Conservation (phyloP, 169 alveolate genomes). For the Eimeria acervulina region DNA sequence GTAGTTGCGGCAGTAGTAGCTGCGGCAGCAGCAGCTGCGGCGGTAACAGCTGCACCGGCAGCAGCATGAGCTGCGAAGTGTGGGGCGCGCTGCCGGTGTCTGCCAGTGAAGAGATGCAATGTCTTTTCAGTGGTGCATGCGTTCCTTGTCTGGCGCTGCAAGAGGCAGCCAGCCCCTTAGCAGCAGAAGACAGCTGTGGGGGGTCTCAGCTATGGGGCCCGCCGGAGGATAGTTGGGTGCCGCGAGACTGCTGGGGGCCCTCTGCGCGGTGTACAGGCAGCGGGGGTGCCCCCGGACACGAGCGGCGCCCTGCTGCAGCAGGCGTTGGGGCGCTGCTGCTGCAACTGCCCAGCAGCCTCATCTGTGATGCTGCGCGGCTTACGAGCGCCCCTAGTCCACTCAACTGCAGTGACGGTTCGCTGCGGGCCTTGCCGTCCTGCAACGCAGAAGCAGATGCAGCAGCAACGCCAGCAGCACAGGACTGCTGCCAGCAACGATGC, state of each 20-base stretch:
- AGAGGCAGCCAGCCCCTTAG: constrained; percentile 47
- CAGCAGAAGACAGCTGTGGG: not conserved
- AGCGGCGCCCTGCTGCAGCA: constrained; percentile 42
- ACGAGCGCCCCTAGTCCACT: constrained; percentile 64
- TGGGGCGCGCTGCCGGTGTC: constrained; percentile 59
- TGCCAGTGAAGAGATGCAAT: not conserved
- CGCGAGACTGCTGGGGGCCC: constrained; percentile 64
- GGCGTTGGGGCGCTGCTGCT: constrained; percentile 67
- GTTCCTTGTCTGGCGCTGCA: constrained; percentile 36
- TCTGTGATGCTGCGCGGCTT: constrained; percentile 28
- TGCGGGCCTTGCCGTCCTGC: constrained; percentile 30
- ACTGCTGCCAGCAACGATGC: constrained; percentile 65
- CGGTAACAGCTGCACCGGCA: constrained; percentile 8
- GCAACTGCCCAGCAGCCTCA: constrained; percentile 63
- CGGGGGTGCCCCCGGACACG: constrained; percentile 19
- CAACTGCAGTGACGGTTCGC: not conserved
- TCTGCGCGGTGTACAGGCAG: constrained; percentile 37
- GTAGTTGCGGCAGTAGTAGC: not conserved
- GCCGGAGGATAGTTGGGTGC: constrained; percentile 45
- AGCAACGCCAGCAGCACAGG: not conserved
- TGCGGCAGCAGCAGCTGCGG: constrained; percentile 10
- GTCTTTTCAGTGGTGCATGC: constrained; percentile 21
- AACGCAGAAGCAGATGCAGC: constrained; percentile 22
- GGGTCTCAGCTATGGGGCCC: constrained; percentile 57
- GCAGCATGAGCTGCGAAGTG: constrained; percentile 54